A percentile compares a stretch with the other conserved stretches of the same genome.
Evolutionary conservation across 139 green algal genomes (phyloP).

Genomic region (Chlorella sp.): DNA sequence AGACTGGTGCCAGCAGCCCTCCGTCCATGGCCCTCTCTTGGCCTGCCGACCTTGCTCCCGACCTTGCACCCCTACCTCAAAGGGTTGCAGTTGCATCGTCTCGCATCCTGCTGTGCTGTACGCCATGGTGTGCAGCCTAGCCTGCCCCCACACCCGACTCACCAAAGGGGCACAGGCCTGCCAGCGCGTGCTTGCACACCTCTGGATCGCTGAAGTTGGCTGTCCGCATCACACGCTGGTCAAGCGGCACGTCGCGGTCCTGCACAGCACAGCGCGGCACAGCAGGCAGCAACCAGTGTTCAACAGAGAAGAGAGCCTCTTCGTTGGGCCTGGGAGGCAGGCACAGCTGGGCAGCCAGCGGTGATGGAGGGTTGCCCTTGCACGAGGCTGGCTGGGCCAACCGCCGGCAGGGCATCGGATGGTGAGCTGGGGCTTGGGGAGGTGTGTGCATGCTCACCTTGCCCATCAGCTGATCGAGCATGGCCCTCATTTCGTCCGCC

Average conservation of each 20-base stretch:
- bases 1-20: no score
- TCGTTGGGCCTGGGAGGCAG: no score
- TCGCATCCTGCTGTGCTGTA: no score
- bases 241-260: conserved; percentile 73
- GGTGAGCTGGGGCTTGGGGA: no score
- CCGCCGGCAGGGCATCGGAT: background rate
- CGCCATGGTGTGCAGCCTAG: background rate
- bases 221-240: conserved; percentile 51
- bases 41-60: no score
- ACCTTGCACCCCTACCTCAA: no score
- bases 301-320: no score
- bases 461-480: conserved; percentile 89
- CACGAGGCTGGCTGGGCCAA: background rate
- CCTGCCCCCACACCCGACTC: background rate
- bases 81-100: no score
- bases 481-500: conserved; percentile 68
- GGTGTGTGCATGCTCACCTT: conserved; percentile 23
- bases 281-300: no score
- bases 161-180: conserved; percentile 79
- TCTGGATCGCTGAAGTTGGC: conserved; percentile 70
- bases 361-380: no score
- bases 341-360: no score
- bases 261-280: background rate
- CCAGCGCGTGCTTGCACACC: conserved; percentile 87
- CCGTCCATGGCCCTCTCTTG: no score